A percentile compares a stretch with the other conserved stretches of the same genome.
Conservation (phyloP, 768 basidiomycete species). For the Mycena metata region DNA sequence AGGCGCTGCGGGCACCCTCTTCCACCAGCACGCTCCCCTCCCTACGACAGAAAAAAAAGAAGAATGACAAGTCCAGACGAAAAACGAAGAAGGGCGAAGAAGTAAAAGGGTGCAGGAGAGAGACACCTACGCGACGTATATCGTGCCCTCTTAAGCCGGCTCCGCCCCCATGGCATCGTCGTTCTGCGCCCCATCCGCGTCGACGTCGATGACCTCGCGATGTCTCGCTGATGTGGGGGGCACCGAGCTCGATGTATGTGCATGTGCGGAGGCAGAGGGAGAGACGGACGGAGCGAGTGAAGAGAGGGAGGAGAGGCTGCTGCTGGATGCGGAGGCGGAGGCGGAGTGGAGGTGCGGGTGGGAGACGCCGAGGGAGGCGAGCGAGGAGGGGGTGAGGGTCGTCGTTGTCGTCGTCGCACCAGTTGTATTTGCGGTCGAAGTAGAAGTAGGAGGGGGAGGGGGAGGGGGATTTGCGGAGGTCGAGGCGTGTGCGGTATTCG, state of each 20-base stretch:
- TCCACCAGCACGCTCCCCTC: no score
- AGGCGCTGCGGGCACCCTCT: no score
- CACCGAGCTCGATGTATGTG: no score
- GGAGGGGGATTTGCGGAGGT: constrained; percentile 36
- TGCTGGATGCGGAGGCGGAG: constrained; percentile 14
- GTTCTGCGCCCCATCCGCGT: not conserved
- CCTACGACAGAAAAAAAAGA: no score
- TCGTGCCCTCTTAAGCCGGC: no score
- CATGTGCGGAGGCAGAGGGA: constrained; percentile 11
- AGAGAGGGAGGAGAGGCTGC: constrained; percentile 11
- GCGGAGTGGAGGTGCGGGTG: constrained; percentile 38
- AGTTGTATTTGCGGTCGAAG: constrained; percentile 15
- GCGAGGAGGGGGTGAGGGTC: constrained; percentile 8
- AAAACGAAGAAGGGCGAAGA: no score
- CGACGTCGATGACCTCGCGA: constrained; percentile 42
- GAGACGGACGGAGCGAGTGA: constrained; percentile 39
- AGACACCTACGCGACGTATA: no score
- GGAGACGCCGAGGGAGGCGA: constrained; percentile 39
- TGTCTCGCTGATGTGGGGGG: constrained; percentile 18
- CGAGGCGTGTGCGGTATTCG: constrained; percentile 30
- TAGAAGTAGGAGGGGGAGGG: constrained; percentile 33
- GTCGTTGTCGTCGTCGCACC: no score
- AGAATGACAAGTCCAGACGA: no score
- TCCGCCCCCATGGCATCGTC: constrained; percentile 36
- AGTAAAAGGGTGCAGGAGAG: no score